Conservation (phyloP, 495 filamentous ascomycete genomes). For the Xylaria palmicola region DNA sequence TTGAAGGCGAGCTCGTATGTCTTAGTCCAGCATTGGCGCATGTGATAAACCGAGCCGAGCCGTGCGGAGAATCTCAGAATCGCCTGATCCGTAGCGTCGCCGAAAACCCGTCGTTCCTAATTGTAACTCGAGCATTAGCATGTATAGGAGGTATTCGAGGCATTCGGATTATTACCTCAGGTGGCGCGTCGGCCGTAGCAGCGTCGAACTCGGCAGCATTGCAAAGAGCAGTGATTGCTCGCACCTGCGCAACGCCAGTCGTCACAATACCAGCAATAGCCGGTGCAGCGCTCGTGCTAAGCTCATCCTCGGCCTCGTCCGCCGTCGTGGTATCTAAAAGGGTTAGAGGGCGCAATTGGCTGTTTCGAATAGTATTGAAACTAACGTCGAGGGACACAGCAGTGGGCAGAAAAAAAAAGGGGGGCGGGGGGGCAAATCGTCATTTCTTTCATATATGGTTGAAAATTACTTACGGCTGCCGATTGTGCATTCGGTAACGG, state of each 20-base stretch:
- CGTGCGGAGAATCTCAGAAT: slow-evolving; percentile 65
- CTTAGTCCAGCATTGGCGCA: slow-evolving; percentile 53
- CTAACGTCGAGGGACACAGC: background rate
- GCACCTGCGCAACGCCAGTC: slow-evolving; percentile 48
- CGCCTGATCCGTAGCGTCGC: slow-evolving; percentile 72
- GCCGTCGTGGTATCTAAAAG: slow-evolving; percentile 33
- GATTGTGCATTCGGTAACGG: slow-evolving; percentile 54
- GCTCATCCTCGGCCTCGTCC: slow-evolving; percentile 39
- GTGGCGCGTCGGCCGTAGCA: slow-evolving; percentile 49
- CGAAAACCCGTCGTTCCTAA: slow-evolving; percentile 57
- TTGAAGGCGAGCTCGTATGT: slow-evolving; percentile 72
- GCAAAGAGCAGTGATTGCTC: slow-evolving; percentile 57
- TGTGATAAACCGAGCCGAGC: slow-evolving; percentile 49
- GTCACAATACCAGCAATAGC: slow-evolving; percentile 31
- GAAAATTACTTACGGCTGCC: slow-evolving; percentile 25
- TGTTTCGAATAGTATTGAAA: background rate
- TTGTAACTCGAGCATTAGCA: background rate
- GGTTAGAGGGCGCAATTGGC: background rate
- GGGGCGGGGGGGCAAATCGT: too few species aligned
- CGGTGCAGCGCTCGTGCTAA: slow-evolving; percentile 27
- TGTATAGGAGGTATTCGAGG: background rate
- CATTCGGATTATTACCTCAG: slow-evolving; percentile 24
- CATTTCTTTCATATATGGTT: too few species aligned
- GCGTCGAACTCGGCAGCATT: slow-evolving; percentile 71
- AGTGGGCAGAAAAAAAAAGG: background rate